Percentiles rank a stretch among this genome's conserved stretches.
Conservation (phyloP, 192 early-diverging fungal species). For the Backusella australiensis region DNA sequence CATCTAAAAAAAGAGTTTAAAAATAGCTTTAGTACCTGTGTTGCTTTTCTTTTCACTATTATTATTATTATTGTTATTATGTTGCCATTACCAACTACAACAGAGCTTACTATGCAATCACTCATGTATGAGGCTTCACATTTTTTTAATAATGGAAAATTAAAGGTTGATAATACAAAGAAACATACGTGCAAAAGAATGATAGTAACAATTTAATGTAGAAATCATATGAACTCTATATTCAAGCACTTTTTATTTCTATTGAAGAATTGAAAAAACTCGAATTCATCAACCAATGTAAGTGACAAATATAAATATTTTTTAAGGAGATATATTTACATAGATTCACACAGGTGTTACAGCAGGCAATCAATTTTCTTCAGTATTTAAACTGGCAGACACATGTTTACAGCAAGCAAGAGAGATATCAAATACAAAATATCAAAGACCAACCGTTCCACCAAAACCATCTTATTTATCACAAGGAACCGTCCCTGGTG, state of each 20-base stretch:
- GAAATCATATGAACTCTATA: conserved; percentile 33
- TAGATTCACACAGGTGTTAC: neutral
- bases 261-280: conserved; percentile 43
- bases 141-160: neutral
- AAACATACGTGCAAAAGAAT: neutral
- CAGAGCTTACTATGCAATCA: conserved; percentile 4
- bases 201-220: neutral
- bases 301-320: conserved; percentile 4
- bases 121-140: conserved; percentile 8
- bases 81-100: neutral
- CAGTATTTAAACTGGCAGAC: conserved; percentile 38
- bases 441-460: conserved; percentile 24
- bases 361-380: conserved; percentile 14
- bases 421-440: conserved; percentile 44
- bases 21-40: neutral
- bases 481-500: conserved; percentile 20
- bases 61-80: neutral
- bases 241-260: conserved; percentile 42
- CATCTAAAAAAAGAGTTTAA: neutral
- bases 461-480: conserved; percentile 1
- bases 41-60: neutral
- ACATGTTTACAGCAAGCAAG: conserved; percentile 44
- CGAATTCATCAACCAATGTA: conserved; percentile 51
- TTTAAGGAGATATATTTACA: neutral
- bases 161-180: conserved; percentile 4